Conservation (phyloP, 1,139 yeast genomes). For the Lodderomyces margitis region DNA sequence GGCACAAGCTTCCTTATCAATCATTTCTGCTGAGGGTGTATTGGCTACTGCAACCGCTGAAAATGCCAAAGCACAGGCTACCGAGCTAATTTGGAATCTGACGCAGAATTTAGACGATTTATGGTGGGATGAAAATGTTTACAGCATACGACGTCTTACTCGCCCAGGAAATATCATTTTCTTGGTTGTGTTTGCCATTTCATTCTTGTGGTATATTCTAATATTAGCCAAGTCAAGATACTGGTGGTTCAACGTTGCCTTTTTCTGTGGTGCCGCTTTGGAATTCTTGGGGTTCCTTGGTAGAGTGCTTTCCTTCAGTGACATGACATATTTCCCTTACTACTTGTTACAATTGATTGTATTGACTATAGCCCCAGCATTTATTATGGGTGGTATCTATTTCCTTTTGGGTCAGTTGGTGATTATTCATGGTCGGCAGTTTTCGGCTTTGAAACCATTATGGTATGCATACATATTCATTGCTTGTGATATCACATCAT, state of each 20-base stretch:
- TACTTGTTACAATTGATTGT: conserved; percentile 66
- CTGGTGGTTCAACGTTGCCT: conserved; percentile 30
- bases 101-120: conserved; percentile 33
- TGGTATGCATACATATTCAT: conserved; percentile 68
- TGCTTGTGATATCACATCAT: conserved; percentile 60
- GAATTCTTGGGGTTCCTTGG: conserved; percentile 68
- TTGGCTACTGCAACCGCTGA: conserved; percentile 40
- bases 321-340: conserved; percentile 36
- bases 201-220: conserved; percentile 21
- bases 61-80: conserved; percentile 27
- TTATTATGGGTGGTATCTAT: conserved; percentile 84
- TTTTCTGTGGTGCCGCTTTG: conserved; percentile 28
- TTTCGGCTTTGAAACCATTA: conserved; percentile 66
- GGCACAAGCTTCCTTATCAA: conserved; percentile 37
- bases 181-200: conserved; percentile 24
- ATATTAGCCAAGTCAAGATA: conserved; percentile 26
- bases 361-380: conserved; percentile 81
- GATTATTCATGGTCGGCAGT: conserved; percentile 62
- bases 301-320: conserved; percentile 45
- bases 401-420: conserved; percentile 69
- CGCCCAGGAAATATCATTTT: conserved; percentile 30
- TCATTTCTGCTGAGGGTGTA: conserved; percentile 32
- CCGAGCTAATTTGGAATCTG: conserved; percentile 29
- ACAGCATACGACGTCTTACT: conserved; percentile 31
- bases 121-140: conserved; percentile 26